These are phyloP conservation scores for Teunomyces pallodes DNA, from an alignment of 805 yeast species.

Conservation along the genomic window DNA sequence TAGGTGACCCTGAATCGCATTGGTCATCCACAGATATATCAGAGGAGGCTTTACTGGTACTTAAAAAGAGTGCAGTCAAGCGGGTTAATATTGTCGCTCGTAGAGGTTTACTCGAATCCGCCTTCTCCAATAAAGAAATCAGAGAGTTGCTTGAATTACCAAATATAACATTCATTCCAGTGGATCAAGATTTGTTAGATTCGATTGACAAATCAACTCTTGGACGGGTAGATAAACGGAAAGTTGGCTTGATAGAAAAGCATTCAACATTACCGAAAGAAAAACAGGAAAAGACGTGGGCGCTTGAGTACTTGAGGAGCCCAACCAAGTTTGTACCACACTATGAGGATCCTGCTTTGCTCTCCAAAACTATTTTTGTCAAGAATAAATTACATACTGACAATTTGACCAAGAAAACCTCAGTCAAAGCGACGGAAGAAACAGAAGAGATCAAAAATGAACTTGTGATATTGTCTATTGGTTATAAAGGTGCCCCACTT, in stretches of 20 bases:
- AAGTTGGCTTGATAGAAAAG: slow-evolving; percentile 60
- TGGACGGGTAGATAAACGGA: slow-evolving; percentile 59
- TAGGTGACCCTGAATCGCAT: slow-evolving; percentile 52
- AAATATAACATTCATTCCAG: slow-evolving; percentile 41
- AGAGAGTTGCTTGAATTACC: slow-evolving; percentile 73
- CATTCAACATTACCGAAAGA: slow-evolving; percentile 21
- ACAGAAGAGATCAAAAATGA: slow-evolving; percentile 46
- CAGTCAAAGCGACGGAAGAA: slow-evolving; percentile 36
- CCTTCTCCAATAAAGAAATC: slow-evolving; percentile 89
- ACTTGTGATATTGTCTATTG: slow-evolving; percentile 75
- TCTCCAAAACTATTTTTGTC: slow-evolving; percentile 49
- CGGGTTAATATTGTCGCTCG: slow-evolving; percentile 77
- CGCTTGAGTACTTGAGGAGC: slow-evolving; percentile 62
- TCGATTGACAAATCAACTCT: slow-evolving; percentile 33
- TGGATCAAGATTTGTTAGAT: slow-evolving; percentile 31
- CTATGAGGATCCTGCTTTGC: slow-evolving; percentile 31
- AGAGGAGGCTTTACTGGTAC: slow-evolving; percentile 50
- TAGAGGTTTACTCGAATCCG: slow-evolving; percentile 80
- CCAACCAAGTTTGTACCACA: slow-evolving; percentile 55
- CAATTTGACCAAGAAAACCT: slow-evolving; percentile 28
- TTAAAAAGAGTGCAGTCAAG: slow-evolving; percentile 54
- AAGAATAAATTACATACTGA: slow-evolving; percentile 45
- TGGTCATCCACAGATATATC: slow-evolving; percentile 77
- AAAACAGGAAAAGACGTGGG: slow-evolving; percentile 46
- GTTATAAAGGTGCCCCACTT: slow-evolving; percentile 71